Percentiles rank a stretch among this genome's conserved stretches.
Conservation (phyloP, 352 stramenopile species). For the Globisporangium spiculum region DNA sequence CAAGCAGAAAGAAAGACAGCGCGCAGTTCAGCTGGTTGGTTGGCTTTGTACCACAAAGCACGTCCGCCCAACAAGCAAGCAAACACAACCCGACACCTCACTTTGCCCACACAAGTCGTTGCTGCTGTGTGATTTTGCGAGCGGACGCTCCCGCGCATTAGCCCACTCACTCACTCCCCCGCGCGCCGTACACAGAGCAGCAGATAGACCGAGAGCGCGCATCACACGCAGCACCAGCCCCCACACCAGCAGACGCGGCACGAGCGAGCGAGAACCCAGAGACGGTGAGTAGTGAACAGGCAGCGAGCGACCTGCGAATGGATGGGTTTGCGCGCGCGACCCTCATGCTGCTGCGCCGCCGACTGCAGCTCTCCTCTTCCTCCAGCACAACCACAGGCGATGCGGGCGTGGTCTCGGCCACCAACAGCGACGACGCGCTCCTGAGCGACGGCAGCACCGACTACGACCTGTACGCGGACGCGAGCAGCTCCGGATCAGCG, state of each 20-base stretch:
- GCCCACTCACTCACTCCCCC: not conserved
- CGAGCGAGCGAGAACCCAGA: not conserved
- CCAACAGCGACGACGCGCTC: constrained; percentile 9
- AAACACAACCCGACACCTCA: not conserved
- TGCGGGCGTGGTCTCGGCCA: constrained; percentile 8
- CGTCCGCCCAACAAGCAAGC: not conserved
- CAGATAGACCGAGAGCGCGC: not conserved
- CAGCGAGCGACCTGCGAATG: constrained; percentile 14
- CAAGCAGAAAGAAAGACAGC: not conserved
- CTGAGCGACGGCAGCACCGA: not conserved
- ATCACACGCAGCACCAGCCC: not conserved
- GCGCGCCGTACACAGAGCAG: not conserved
- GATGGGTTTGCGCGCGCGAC: constrained; percentile 16
- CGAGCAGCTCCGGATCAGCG: not conserved
- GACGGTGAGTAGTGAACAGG: not conserved
- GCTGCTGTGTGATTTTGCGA: not conserved
- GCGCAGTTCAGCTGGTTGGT: not conserved
- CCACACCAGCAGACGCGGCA: not conserved
- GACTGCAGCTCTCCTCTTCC: constrained; percentile 13
- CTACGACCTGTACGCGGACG: not conserved
- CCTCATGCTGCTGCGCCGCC: constrained; percentile 18
- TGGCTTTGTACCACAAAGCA: not conserved
- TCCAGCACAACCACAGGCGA: constrained; percentile 1
- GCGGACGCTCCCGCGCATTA: not conserved
- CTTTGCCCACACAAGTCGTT: not conserved